phyloP scores from a whole-genome alignment of 1,139 yeast species.

The Blastobotrys aristatus region DNA sequence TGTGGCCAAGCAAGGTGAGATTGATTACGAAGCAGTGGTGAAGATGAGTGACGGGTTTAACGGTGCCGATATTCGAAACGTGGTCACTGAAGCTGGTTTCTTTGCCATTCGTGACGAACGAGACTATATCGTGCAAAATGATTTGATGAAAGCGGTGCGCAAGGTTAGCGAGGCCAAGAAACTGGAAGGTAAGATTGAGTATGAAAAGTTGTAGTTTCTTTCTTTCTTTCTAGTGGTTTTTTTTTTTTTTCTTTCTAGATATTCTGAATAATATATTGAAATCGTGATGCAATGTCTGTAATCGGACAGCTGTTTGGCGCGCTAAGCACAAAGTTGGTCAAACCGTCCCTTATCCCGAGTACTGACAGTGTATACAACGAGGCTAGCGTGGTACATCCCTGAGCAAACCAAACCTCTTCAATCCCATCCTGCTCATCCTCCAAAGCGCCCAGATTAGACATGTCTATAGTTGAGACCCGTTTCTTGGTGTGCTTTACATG shows the following conservation, averaged over 20 bases:
- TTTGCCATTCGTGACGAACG: slow-evolving; percentile 97
- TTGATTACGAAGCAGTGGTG: slow-evolving; percentile 94
- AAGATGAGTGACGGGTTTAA: slow-evolving; percentile 99
- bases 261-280: neutral
- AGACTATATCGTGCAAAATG: slow-evolving; percentile 88
- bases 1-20: slow-evolving; percentile 89
- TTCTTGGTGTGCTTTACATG: neutral
- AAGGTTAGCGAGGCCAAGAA: slow-evolving; percentile 97
- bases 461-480: slow-evolving; percentile 7
- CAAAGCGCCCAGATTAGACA: slow-evolving; percentile 15
- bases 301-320: slow-evolving; percentile 1
- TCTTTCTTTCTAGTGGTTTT: neutral
- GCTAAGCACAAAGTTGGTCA: slow-evolving; percentile 3
- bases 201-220: slow-evolving; percentile 64
- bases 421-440: slow-evolving; percentile 5
- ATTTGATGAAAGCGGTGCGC: slow-evolving; percentile 95
- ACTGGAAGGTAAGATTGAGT: slow-evolving; percentile 92
- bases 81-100: slow-evolving; percentile 98
- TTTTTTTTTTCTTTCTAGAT: neutral
- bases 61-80: slow-evolving; percentile 98
- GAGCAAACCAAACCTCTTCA: slow-evolving; percentile 12
- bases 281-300: neutral
- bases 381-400: slow-evolving; percentile 9
- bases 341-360: slow-evolving; percentile 11
- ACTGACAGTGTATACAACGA: slow-evolving; percentile 12